Evolutionary conservation across 2,329 filamentous ascomycete genomes (phyloP), one percentile per base, ranked within the genome.

Genomic region (Orbilia blumenaviensis): DNA sequence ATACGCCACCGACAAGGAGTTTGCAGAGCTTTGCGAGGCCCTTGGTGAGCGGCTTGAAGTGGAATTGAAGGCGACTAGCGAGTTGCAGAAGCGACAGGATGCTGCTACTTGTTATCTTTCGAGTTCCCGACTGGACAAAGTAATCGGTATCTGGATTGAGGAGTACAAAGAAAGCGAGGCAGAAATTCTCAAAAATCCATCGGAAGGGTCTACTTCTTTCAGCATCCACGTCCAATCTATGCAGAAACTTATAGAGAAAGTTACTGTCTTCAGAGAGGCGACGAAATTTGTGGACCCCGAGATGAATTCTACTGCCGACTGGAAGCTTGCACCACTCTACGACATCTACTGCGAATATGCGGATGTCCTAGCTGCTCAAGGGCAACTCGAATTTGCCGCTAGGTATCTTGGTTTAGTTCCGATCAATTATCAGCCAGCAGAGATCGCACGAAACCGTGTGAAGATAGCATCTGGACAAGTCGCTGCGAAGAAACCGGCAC

Each of bases 261-360:
- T 99, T 52, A 96, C 94, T 0, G 89, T 99, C 64, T 99, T 99
- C 89, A 91, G 95, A 66, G 89, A 95, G 79, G 94, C 97, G 46
- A 94, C 93, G 77, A 93, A 94, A 81, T 99, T 97, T 85, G 85
- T 91, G 80, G 95, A 99, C 82, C 83, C 84, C 7, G 93, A 97
- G 81, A 88, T 88, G 78, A 84, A 85, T 52, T 88, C 92, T 79
- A 86, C 88, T 8, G 89, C 90, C 0, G 92, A 90, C 80, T 99
- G 94, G 94, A 97, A 96, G 84, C 89, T 99, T 74, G 88, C 89
- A 38, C 87, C 90, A 1, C 85, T 99, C 63, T 99, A 99, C 83
- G 90, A 93, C 82, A 97, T 97, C 84, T 99, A 99, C 82, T 90
- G 92, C 27, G 95, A 99, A 84, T 99, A 98, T 82, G 94, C 95